Evolutionary conservation across 345 rosid genomes (phyloP).

Genomic region (Salix arbutifolia): DNA sequence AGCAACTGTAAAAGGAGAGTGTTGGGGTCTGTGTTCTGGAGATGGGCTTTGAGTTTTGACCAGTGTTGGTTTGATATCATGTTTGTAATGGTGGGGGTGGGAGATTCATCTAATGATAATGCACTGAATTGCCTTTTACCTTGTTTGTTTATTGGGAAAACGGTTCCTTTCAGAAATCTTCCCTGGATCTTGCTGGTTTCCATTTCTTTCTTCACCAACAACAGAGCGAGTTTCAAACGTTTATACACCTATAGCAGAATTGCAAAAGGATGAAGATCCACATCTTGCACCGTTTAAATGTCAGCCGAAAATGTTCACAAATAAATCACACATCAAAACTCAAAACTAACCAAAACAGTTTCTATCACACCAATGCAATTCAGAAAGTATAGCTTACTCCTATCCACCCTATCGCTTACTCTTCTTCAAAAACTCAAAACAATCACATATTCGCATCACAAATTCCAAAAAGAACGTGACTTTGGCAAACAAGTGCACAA

Average conservation of each 20-base stretch:
- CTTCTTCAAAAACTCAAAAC: background rate
- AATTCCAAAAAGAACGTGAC: background rate
- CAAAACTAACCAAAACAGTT: background rate
- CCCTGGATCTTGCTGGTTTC: background rate
- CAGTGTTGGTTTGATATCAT: conserved; percentile 61
- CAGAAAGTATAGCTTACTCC: background rate
- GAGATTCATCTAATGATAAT: background rate
- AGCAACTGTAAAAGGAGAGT: conserved; percentile 43
- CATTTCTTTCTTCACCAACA: background rate
- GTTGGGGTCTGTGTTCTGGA: conserved; percentile 32
- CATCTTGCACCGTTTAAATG: too few species aligned
- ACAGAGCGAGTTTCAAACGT: too few species aligned
- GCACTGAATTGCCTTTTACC: conserved; percentile 24
- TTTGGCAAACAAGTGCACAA: background rate
- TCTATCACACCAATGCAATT: background rate
- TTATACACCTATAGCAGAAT: too few species aligned
- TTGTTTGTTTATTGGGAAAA: conserved; percentile 19
- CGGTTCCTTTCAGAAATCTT: background rate
- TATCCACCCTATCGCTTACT: background rate
- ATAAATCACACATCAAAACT: too few species aligned
- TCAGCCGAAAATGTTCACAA: too few species aligned
- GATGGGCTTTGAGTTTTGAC: conserved; percentile 43
- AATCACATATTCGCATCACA: background rate
- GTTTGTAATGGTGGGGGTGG: conserved; percentile 25
- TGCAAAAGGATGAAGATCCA: too few species aligned